A percentile compares a stretch with the other conserved stretches of the same genome.
These are phyloP conservation scores for Raffaelea arxii DNA, from an alignment of 2,329 filamentous ascomycete genomes.

Conservation along the genomic window DNA sequence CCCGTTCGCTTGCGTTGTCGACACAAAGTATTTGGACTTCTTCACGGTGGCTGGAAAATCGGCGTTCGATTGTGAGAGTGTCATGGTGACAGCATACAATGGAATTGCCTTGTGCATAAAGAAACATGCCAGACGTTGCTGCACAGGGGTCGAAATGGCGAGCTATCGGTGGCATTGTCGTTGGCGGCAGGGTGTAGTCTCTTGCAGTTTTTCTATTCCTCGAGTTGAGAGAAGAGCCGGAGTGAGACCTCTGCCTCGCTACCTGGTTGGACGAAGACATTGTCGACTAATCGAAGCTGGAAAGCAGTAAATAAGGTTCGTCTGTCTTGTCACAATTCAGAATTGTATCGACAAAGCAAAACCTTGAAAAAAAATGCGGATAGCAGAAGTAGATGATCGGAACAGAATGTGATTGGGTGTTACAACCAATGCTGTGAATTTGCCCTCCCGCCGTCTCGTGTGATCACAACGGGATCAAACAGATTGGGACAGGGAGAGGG, in stretches of 20 bases:
- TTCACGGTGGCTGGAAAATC: conserved; percentile 75
- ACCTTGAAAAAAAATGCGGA: background rate
- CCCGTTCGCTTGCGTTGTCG: conserved; percentile 82
- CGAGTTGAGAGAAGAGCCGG: conserved; percentile 41
- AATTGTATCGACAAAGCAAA: too few relatives aligned
- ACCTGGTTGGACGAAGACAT: conserved; percentile 48
- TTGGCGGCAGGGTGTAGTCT: conserved; percentile 44
- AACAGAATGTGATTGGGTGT: too few relatives aligned
- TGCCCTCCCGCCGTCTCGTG: too few relatives aligned
- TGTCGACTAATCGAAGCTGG: conserved; percentile 26
- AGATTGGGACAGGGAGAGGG: too few relatives aligned
- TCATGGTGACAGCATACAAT: conserved; percentile 90
- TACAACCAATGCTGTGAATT: too few relatives aligned
- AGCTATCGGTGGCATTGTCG: conserved; percentile 33
- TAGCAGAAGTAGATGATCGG: too few relatives aligned
- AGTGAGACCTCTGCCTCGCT: conserved; percentile 49
- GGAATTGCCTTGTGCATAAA: conserved; percentile 75
- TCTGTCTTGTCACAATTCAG: too few relatives aligned
- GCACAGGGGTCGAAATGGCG: conserved; percentile 76
- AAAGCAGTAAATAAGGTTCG: too few relatives aligned
- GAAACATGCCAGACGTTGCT: conserved; percentile 80
- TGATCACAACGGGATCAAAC: conserved; percentile 7
- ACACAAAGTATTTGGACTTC: conserved; percentile 77
- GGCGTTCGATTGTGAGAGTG: conserved; percentile 76
- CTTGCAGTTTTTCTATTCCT: conserved; percentile 28